Conservation (phyloP, 2,329 filamentous ascomycete species). For the Hypocreales sp. region DNA sequence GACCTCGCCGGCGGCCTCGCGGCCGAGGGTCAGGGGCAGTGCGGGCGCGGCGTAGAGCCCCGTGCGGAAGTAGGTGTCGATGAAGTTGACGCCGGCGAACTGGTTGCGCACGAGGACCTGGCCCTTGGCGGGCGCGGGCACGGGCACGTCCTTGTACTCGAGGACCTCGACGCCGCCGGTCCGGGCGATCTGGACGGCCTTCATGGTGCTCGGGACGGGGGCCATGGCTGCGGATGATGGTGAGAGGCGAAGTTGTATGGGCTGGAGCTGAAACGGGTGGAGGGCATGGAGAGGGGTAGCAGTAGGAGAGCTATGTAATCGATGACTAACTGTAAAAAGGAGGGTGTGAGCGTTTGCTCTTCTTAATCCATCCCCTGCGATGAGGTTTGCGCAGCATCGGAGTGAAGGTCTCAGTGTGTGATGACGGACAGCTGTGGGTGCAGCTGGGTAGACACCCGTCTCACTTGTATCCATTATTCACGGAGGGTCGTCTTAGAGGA, state of each 20-base stretch:
- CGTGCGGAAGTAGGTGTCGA: conserved; percentile 81
- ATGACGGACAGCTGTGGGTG: no score
- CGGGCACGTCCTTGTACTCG: conserved; percentile 51
- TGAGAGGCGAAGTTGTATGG: neutral
- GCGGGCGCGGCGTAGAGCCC: conserved; percentile 57
- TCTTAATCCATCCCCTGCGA: no score
- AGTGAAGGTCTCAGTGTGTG: no score
- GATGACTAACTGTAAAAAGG: no score
- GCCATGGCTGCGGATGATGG: conserved; percentile 38
- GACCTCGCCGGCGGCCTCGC: conserved; percentile 62
- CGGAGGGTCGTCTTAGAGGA: no score
- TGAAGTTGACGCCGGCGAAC: conserved; percentile 71
- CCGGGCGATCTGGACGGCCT: conserved; percentile 49
- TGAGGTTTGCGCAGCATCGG: no score
- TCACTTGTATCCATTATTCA: no score
- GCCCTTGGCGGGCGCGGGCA: conserved; percentile 52
- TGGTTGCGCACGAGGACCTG: conserved; percentile 71
- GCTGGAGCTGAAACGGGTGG: no score
- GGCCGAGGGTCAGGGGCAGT: conserved; percentile 63
- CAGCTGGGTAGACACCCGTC: no score
- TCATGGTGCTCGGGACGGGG: conserved; percentile 56
- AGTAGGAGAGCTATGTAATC: no score
- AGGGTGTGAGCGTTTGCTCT: no score
- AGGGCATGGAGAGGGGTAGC: neutral
- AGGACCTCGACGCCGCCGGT: conserved; percentile 55